Evolutionary conservation across 2,329 filamentous ascomycete species (phyloP).

Genomic region (Paracorniculantispora psalliotae): DNA sequence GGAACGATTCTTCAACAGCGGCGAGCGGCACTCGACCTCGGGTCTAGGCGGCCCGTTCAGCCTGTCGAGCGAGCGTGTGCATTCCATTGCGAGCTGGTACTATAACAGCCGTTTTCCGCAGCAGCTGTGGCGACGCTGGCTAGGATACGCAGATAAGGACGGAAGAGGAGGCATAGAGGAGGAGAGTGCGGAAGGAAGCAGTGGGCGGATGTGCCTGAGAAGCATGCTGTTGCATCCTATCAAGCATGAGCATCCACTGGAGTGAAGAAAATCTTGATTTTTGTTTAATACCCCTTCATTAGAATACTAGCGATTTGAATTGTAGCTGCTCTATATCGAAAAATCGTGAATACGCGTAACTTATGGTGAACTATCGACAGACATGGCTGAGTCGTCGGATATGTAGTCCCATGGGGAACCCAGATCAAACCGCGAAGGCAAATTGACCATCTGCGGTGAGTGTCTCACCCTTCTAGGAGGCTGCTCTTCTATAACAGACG

Average conservation of each 20-base stretch:
- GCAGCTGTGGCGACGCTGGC: conserved; percentile 72
- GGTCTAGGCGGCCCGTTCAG: conserved; percentile 64
- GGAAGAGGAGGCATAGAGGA: conserved; percentile 50
- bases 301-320: neutral
- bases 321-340: too few relatives aligned
- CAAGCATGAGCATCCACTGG: conserved; percentile 56
- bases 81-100: conserved; percentile 78
- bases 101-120: conserved; percentile 74
- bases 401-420: neutral
- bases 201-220: conserved; percentile 70
- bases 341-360: too few relatives aligned
- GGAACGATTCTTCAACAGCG: conserved; percentile 72
- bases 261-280: conserved; percentile 21
- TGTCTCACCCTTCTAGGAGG: neutral
- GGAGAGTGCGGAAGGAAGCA: conserved; percentile 44
- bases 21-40: conserved; percentile 60
- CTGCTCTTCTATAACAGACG: too few relatives aligned
- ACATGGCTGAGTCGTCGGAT: neutral
- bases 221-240: conserved; percentile 79
- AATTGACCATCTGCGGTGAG: neutral
- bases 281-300: neutral
- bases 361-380: neutral
- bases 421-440: neutral
- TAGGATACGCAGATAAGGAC: conserved; percentile 53
- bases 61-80: conserved; percentile 70